Base-by-base conservation (phyloP, 345 rosid species). In the Rhizophora mangle region DNA sequence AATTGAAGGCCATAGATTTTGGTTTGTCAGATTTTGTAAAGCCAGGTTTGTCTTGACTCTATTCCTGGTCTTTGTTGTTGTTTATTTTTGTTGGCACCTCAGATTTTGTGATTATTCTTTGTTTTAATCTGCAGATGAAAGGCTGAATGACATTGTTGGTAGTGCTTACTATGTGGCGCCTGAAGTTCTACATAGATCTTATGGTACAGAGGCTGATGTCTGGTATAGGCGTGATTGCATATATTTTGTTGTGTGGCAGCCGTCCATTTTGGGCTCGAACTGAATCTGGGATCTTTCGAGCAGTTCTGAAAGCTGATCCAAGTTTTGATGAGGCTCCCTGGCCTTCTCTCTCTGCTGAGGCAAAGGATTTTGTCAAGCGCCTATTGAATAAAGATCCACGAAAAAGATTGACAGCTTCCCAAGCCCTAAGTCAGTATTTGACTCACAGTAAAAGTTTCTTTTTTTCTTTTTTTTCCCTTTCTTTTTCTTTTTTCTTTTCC, bases 261-360 rank as follows among this genome's bases (percentile, higher is more conserved):
- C 93, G 99, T 65, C 99, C 99, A 65, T 96, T 96, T 77, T 96
- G 98, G 99, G 97, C 99, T 24, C 83, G 97, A 74, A 96, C 98
- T 16, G 99, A 96, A 76, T 96, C 99, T 63, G 99, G 97, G 66
- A 92, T 96, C 68, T 96, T 92, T 75, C 88, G 93, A 6, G 78
- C 98, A 6, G 98, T 96, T 72, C 78, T 92, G 69, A 96, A 96
- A 82, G 88, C 94, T 72, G 98, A 85, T 73, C 99, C 97, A 4
- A 84, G 87, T 79, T 96, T 96, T 57, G 87, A 85, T 67, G 97
- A 92, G 75, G 84, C 84, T 19, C 93, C 99, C 54, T 96, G 99
- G 99, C 91, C 98, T 78, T 85, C 90, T 29, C 68, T 96, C 71
- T 96, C 99, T 65, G 71, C 80, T 2, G 96, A 90, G 69, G 97